These are phyloP conservation scores for Dillenia turbinata DNA, from an alignment of 164 flowering plant genomes.

Conservation along the genomic window DNA sequence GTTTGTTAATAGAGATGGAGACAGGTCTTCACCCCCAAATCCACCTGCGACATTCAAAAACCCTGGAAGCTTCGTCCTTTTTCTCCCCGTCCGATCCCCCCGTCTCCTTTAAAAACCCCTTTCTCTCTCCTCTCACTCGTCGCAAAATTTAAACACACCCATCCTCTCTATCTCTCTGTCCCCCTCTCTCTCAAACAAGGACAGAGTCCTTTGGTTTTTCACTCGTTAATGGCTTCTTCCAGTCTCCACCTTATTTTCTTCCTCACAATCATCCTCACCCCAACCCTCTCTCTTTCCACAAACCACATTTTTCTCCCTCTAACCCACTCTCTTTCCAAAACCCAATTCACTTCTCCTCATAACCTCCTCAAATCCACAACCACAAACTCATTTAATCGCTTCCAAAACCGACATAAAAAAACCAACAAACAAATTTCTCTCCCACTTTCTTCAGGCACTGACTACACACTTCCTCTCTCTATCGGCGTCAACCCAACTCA, in stretches of 20 bases:
- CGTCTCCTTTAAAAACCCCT: slow-evolving; percentile 6
- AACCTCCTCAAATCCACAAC: slow-evolving; percentile 75
- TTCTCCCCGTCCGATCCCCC: background rate
- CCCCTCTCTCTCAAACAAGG: background rate
- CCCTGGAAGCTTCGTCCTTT: slow-evolving; percentile 5
- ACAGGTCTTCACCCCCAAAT: too few relatives aligned
- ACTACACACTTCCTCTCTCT: slow-evolving; percentile 68
- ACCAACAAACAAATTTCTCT: slow-evolving; percentile 52
- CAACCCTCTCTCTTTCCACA: slow-evolving; percentile 9
- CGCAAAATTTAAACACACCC: background rate
- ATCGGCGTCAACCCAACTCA: slow-evolving; percentile 40
- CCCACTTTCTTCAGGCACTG: slow-evolving; percentile 82
- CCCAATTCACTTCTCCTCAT: slow-evolving; percentile 42
- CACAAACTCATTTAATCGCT: slow-evolving; percentile 46
- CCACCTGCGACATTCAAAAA: background rate
- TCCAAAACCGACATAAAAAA: slow-evolving; percentile 11
- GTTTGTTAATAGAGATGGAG: too few relatives aligned
- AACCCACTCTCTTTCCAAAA: slow-evolving; percentile 56
- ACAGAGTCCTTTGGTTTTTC: slow-evolving; percentile 1
- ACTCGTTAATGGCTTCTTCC: slow-evolving; percentile 28
- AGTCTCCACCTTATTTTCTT: slow-evolving; percentile 12
- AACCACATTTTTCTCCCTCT: slow-evolving; percentile 42
- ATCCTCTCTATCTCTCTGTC: too few relatives aligned
- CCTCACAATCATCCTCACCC: slow-evolving; percentile 3
- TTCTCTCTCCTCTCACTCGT: background rate